Evolutionary conservation across 768 basidiomycete species (phyloP).

Genomic region (Hypholoma sublateritium): DNA sequence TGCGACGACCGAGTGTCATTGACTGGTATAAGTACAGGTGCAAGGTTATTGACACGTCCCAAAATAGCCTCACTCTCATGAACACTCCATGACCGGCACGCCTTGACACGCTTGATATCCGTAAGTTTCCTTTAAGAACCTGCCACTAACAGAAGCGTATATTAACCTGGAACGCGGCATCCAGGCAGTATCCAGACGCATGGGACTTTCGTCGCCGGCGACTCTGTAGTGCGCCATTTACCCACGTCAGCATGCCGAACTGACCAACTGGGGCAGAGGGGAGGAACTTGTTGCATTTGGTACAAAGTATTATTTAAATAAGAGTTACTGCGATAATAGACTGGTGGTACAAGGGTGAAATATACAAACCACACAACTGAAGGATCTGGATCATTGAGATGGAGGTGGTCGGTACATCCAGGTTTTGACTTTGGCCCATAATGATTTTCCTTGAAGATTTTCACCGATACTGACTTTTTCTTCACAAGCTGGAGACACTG

Average conservation of each 20-base stretch:
- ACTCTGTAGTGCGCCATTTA: neutral
- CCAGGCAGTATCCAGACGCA: too few relatives aligned
- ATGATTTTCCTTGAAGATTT: slow-evolving; percentile 10
- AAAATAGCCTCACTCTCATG: slow-evolving; percentile 16
- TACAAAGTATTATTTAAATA: slow-evolving; percentile 7
- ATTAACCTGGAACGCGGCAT: neutral
- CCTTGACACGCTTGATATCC: slow-evolving; percentile 7
- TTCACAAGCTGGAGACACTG: slow-evolving; percentile 15
- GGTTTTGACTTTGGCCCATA: slow-evolving; percentile 42
- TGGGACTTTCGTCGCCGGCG: neutral
- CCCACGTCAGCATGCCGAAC: neutral
- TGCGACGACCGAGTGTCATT: slow-evolving; percentile 3
- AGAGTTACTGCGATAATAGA: slow-evolving; percentile 1
- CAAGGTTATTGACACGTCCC: slow-evolving; percentile 7
- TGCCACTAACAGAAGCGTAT: neutral
- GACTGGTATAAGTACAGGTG: slow-evolving; percentile 2
- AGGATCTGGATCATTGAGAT: slow-evolving; percentile 1
- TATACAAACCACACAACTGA: neutral
- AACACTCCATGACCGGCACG: slow-evolving; percentile 9
- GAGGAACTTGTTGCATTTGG: slow-evolving; percentile 1
- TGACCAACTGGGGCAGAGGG: neutral
- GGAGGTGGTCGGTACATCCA: slow-evolving; percentile 37
- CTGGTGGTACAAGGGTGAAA: slow-evolving; percentile 5
- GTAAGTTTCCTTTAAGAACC: neutral
- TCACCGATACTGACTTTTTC: slow-evolving; percentile 14